A percentile compares a stretch with the other conserved stretches of the same genome.
These are phyloP conservation scores for Lipomyces chichibuensis DNA, from an alignment of 805 yeast genomes.

Conservation along the genomic window DNA sequence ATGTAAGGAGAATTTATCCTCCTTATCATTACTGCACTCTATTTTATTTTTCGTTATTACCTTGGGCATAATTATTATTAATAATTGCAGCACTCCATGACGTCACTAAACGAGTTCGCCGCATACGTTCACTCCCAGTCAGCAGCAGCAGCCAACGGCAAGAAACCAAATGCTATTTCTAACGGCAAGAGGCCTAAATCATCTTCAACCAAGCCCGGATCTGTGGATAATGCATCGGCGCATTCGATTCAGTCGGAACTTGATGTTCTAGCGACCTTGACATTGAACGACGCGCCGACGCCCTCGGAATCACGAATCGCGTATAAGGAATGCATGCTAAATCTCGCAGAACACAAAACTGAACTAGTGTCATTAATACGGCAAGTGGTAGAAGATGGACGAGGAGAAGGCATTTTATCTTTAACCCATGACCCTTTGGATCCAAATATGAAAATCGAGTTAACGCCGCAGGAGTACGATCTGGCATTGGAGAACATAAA, in stretches of 20 bases:
- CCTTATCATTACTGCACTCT: background rate
- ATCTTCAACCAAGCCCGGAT: background rate
- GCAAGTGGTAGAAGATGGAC: slow-evolving; percentile 22
- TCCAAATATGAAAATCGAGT: slow-evolving; percentile 4
- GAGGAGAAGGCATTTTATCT: slow-evolving; percentile 29
- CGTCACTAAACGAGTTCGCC: slow-evolving; percentile 33
- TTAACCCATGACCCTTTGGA: slow-evolving; percentile 23
- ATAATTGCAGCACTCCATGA: slow-evolving; percentile 6
- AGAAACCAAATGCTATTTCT: background rate
- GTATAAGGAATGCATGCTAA: slow-evolving; percentile 21
- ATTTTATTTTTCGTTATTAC: background rate
- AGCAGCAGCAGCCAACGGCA: background rate
- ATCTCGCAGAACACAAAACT: slow-evolving; percentile 2
- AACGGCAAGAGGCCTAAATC: background rate
- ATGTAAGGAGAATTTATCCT: background rate
- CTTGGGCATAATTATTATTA: background rate
- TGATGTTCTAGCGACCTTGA: slow-evolving; percentile 26
- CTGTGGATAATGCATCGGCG: background rate
- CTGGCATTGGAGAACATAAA: slow-evolving; percentile 18
- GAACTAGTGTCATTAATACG: slow-evolving; percentile 5
- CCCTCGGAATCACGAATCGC: slow-evolving; percentile 6
- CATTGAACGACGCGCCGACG: slow-evolving; percentile 13
- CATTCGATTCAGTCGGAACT: slow-evolving; percentile 26
- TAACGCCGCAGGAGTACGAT: slow-evolving; percentile 21
- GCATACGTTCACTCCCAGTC: slow-evolving; percentile 28